These are phyloP conservation scores for Talaromyces adpressus DNA, from an alignment of 495 filamentous ascomycete genomes.

Conservation along the genomic window DNA sequence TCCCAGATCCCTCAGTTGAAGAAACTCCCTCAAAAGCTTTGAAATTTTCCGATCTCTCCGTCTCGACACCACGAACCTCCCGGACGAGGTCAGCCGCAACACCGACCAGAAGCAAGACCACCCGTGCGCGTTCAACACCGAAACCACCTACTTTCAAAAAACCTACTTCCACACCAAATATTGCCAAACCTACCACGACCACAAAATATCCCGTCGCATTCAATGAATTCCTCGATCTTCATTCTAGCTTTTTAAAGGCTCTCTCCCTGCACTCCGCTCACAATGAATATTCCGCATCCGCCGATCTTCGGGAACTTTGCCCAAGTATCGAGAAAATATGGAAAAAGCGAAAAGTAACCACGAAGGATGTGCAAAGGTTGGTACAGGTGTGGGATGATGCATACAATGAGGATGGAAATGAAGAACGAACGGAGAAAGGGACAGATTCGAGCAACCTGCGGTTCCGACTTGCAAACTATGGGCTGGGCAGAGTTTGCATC, in stretches of 20 bases:
- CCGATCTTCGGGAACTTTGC: conserved; percentile 35
- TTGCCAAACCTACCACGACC: background rate
- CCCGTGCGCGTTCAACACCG: background rate
- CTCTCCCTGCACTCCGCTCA: conserved; percentile 36
- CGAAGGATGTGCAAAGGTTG: conserved; percentile 36
- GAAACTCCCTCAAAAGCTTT: conserved; percentile 36
- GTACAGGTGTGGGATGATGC: conserved; percentile 30
- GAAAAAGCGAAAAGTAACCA: conserved; percentile 41
- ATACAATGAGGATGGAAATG: background rate
- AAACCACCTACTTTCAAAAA: background rate
- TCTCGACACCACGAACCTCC: conserved; percentile 25
- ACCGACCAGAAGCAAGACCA: conserved; percentile 1
- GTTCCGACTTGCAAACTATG: conserved; percentile 35
- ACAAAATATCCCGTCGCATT: conserved; percentile 18
- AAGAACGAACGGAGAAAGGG: background rate
- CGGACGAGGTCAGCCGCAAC: background rate
- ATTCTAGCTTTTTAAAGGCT: conserved; percentile 33
- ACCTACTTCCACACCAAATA: background rate
- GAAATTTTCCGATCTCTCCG: conserved; percentile 29
- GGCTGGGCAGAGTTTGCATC: conserved; percentile 34
- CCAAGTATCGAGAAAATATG: conserved; percentile 34
- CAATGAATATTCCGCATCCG: conserved; percentile 27
- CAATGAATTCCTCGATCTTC: conserved; percentile 28
- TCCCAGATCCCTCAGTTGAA: background rate
- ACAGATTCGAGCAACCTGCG: background rate